These are phyloP conservation scores for Ormosia semicastrata DNA, from an alignment of 306 rosid genomes.

Conservation along the genomic window DNA sequence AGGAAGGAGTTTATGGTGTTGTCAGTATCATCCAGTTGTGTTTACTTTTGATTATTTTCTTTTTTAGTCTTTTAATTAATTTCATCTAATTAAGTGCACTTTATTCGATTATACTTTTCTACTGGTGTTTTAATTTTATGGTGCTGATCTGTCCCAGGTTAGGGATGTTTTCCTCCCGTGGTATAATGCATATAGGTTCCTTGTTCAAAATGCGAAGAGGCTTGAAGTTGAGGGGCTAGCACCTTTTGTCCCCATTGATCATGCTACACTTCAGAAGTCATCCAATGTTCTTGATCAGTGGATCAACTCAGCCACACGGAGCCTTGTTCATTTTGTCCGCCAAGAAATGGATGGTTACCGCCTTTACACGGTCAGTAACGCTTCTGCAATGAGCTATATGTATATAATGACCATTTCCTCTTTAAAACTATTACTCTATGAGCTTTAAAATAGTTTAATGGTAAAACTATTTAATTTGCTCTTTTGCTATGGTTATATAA, in stretches of 20 bases:
- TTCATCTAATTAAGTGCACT: background rate
- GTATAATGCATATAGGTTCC: slow-evolving; percentile 96
- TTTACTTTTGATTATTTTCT: slow-evolving; percentile 1
- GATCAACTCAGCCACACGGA: slow-evolving; percentile 96
- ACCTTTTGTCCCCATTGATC: slow-evolving; percentile 64
- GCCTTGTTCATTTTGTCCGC: slow-evolving; percentile 85
- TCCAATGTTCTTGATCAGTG: slow-evolving; percentile 97
- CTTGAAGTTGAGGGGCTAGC: slow-evolving; percentile 85
- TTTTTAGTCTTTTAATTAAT: background rate
- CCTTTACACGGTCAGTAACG: slow-evolving; percentile 75
- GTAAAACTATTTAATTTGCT: background rate
- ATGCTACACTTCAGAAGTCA: slow-evolving; percentile 66
- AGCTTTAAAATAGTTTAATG: background rate
- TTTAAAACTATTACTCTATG: background rate
- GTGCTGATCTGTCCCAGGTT: slow-evolving; percentile 55
- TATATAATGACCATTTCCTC: background rate
- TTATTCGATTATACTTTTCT: background rate
- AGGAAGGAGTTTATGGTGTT: slow-evolving; percentile 97
- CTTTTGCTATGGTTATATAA: background rate
- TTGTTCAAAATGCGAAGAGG: slow-evolving; percentile 92
- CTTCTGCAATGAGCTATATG: background rate
- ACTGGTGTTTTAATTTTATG: background rate
- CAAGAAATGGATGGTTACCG: slow-evolving; percentile 92
- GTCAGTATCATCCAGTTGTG: slow-evolving; percentile 51
- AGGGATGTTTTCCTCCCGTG: slow-evolving; percentile 97